Evolutionary conservation across 495 filamentous ascomycete species (phyloP).

Genomic region (Penicillium odoratum): DNA sequence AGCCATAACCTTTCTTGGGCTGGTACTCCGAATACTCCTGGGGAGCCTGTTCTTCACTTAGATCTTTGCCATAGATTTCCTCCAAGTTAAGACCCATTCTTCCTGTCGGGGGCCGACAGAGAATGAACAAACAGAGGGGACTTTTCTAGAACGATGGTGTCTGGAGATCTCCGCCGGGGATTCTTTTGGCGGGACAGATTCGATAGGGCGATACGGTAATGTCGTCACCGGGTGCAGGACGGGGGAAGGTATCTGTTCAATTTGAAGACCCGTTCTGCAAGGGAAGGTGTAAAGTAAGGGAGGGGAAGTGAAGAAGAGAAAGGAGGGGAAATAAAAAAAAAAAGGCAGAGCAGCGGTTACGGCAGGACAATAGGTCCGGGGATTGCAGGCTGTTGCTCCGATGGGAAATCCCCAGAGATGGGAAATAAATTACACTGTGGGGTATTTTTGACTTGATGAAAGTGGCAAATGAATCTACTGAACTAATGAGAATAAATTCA

Average conservation of each 20-base stretch:
- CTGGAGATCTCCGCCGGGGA: slow-evolving; percentile 21
- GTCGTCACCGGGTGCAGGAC: slow-evolving; percentile 39
- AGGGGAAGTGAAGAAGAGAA: slow-evolving; percentile 23
- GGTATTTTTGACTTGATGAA: neutral
- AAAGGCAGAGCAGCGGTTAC: slow-evolving; percentile 25
- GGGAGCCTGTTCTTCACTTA: slow-evolving; percentile 60
- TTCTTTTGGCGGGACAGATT: slow-evolving; percentile 19
- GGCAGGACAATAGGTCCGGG: slow-evolving; percentile 34
- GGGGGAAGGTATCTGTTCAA: slow-evolving; percentile 18
- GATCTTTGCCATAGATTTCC: slow-evolving; percentile 62
- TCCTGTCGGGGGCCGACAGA: slow-evolving; percentile 49
- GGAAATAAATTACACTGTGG: slow-evolving; percentile 8
- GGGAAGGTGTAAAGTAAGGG: slow-evolving; percentile 18
- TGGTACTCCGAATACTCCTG: slow-evolving; percentile 80
- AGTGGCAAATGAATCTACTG: slow-evolving; percentile 2
- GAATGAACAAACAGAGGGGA: slow-evolving; percentile 33
- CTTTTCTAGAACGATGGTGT: slow-evolving; percentile 6
- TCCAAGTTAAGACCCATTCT: slow-evolving; percentile 71
- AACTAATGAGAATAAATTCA: neutral
- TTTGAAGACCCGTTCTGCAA: slow-evolving; percentile 29
- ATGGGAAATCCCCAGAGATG: slow-evolving; percentile 12
- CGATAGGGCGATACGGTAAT: slow-evolving; percentile 23
- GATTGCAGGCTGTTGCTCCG: slow-evolving; percentile 26
- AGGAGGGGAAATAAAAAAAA: slow-evolving; percentile 26
- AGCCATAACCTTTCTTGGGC: slow-evolving; percentile 82